Conservation (phyloP, 2,329 filamentous ascomycete species). For the Akanthomyces muscarius region DNA sequence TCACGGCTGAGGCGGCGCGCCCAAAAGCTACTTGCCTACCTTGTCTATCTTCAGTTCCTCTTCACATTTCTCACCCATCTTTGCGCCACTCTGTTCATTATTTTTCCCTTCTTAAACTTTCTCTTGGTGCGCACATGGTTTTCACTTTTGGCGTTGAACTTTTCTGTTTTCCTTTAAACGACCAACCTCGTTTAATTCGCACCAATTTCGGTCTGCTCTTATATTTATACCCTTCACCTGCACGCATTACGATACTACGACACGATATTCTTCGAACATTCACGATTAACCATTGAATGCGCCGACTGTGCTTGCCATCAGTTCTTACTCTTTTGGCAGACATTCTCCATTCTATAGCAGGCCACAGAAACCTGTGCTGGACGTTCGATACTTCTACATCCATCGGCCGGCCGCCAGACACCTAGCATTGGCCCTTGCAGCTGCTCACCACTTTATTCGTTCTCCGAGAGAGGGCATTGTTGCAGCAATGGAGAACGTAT, state of each 20-base stretch:
- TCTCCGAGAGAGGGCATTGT: not conserved
- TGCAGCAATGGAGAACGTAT: not conserved
- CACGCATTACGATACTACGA: not conserved
- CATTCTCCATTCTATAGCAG: not conserved
- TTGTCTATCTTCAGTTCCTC: not conserved
- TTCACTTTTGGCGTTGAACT: not conserved
- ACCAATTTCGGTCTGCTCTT: not conserved
- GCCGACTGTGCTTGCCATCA: too few relatives aligned
- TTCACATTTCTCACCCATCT: not conserved
- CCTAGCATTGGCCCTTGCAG: not conserved
- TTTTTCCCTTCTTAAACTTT: not conserved
- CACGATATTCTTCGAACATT: not conserved
- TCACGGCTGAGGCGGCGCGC: not conserved
- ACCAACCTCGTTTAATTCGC: not conserved
- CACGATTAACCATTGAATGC: not conserved
- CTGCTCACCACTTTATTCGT: not conserved
- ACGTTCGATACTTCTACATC: not conserved
- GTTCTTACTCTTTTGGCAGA: too few relatives aligned
- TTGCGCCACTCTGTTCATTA: not conserved
- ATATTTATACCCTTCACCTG: not conserved
- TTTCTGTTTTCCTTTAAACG: not conserved
- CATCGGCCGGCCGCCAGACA: not conserved
- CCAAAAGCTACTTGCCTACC: not conserved
- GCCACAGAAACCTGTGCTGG: not conserved
- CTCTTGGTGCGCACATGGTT: not conserved